Evolutionary conservation across 768 basidiomycete genomes (phyloP), one percentile per base, ranked within the genome.

Genomic region (Suillus plorans): DNA sequence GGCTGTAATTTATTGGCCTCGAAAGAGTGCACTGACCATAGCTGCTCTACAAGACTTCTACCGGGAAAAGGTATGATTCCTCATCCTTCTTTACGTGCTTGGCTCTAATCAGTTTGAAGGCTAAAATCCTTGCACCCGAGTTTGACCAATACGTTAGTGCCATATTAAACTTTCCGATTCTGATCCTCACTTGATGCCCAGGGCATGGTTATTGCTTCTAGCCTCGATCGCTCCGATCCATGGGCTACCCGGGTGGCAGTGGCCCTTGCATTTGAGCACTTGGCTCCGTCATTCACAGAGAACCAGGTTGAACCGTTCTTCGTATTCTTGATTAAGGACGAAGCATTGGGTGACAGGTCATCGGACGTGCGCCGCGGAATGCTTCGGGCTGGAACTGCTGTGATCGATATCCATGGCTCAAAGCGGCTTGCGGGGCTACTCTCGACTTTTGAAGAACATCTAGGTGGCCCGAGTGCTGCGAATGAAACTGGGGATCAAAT

Each of bases 141-240:
- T 98, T 92, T 71, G 97, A 99, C 74, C 80, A 90, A 84, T 99
- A 91, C 76, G 94, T 95, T 62, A 55, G 90, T 78, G 1, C 9
- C 53, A 28, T n/a, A 50, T 8, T n/a, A 22, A 59, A 28, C 4
- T 64, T 5, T 44, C 10, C 55, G 4, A 47, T 61, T 4, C n/a
- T 52, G 2, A 31, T 45, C n/a, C 49, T 72, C 7, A 66, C 28
- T 39, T 31, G 42, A 45, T 57, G 58, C 45, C 28, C 67, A 95
- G 94, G 97, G 97, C 18, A 97, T 99, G 92, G 84, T 99, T 60
- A 89, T 97, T 59, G 87, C 92, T 22, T 85, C 89, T 69, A 95
- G 89, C 47, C 78, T 98, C n/a, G 90, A 94, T 70, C 86, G 91
- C 31, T 78, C 85, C 10, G 97, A 99, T 77, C 97, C 96, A 7